Conservation (phyloP, 352 stramenopile species). For the Phytophthora vignae region DNA sequence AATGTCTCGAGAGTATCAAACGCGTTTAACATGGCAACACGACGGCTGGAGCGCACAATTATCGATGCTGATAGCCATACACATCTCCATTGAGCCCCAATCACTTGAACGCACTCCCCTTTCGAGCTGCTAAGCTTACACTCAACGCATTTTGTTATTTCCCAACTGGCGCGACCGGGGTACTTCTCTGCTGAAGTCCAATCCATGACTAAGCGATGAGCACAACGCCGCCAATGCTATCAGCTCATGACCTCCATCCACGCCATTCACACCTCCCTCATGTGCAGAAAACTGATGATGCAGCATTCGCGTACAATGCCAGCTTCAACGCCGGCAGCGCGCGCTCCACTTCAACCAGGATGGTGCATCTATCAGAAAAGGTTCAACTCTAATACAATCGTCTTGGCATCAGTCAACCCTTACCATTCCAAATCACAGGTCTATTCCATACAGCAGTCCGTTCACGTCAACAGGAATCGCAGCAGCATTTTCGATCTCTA, state of each 20-base stretch:
- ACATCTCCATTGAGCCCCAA: too few relatives aligned
- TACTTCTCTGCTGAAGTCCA: neutral
- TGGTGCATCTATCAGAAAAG: conserved; percentile 5
- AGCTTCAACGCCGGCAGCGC: conserved; percentile 22
- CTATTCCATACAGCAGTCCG: conserved; percentile 16
- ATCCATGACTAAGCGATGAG: neutral
- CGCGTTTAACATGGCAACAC: neutral
- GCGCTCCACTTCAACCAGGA: conserved; percentile 16
- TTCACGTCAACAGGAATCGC: conserved; percentile 34
- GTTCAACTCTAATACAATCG: conserved; percentile 6
- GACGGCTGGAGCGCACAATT: too few relatives aligned
- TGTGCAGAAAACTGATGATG: conserved; percentile 29
- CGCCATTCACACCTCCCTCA: neutral
- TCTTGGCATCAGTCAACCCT: neutral
- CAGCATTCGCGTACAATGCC: conserved; percentile 6
- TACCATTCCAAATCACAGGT: neutral
- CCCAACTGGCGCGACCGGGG: too few relatives aligned
- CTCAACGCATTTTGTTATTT: too few relatives aligned
- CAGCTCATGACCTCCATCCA: neutral
- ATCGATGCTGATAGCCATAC: too few relatives aligned
- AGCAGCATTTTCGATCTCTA: neutral
- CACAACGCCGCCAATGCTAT: neutral
- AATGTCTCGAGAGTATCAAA: neutral
- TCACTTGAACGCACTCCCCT: too few relatives aligned
- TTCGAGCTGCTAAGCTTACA: too few relatives aligned